phyloP scores from a whole-genome alignment of 257 asterid species.

The Solanum chmielewskii region DNA sequence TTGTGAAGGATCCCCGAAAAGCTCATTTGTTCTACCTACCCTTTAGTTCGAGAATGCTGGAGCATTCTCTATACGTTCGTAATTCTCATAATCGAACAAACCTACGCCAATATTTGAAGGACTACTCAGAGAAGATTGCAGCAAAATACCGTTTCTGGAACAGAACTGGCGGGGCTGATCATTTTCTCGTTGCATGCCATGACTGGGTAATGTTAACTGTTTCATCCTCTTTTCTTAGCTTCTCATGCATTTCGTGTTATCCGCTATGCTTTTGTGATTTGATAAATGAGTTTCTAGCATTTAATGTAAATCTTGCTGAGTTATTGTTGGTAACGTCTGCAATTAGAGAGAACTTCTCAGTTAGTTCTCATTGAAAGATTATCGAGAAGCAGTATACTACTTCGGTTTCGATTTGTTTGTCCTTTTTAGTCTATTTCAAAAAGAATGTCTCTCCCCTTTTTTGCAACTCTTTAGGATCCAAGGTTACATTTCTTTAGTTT shows the following conservation, averaged over 20 bases:
- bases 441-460: too few species aligned
- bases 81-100: constrained; percentile 75
- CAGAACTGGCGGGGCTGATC: constrained; percentile 92
- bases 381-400: not conserved
- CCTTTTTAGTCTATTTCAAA: too few species aligned
- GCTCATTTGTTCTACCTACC: constrained; percentile 93
- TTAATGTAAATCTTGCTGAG: not conserved
- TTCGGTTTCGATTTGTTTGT: not conserved
- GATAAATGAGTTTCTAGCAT: not conserved
- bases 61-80: constrained; percentile 46
- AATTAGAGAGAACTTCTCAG: not conserved
- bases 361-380: not conserved
- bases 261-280: not conserved
- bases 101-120: constrained; percentile 56
- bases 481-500: too few species aligned
- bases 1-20: constrained; percentile 62
- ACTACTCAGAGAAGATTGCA: constrained; percentile 65
- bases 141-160: constrained; percentile 78
- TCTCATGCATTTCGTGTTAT: not conserved
- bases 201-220: constrained; percentile 64
- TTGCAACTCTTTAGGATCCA: too few species aligned
- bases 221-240: not conserved
- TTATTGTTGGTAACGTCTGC: not conserved
- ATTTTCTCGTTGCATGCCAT: constrained; percentile 92
- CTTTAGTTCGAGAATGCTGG: constrained; percentile 72